Evolutionary conservation across 73 alveolate species (phyloP).

Genomic region (Paramecium sexaurelia): DNA sequence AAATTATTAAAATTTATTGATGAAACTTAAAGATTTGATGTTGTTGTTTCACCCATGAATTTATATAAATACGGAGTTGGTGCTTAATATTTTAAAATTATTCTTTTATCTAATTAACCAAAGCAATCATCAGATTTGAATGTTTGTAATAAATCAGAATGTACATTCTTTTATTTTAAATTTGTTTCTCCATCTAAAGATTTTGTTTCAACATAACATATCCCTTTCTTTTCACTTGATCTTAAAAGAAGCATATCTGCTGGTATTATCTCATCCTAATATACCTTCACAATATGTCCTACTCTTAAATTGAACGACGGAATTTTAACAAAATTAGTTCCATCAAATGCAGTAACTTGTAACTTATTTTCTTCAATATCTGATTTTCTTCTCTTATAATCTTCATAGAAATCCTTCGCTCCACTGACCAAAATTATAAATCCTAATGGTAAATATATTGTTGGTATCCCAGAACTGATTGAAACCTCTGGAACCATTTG

Average conservation of each 20-base stretch:
- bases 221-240: constrained; percentile 84
- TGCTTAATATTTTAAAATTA: constrained; percentile 38
- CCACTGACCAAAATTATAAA: constrained; percentile 88
- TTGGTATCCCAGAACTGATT: constrained; percentile 88
- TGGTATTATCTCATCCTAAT: constrained; percentile 90
- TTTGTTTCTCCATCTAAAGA: constrained; percentile 97
- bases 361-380: constrained; percentile 90
- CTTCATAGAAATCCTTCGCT: constrained; percentile 95
- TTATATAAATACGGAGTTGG: constrained; percentile 61
- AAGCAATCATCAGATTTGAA: constrained; percentile 45
- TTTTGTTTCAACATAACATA: constrained; percentile 94
- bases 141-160: constrained; percentile 37
- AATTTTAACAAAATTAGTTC: constrained; percentile 60
- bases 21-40: background rate
- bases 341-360: constrained; percentile 69
- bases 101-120: constrained; percentile 23
- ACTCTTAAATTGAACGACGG: constrained; percentile 78
- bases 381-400: constrained; percentile 88
- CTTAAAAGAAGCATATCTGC: constrained; percentile 90
- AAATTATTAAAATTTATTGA: constrained; percentile 78
- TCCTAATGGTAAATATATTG: constrained; percentile 85
- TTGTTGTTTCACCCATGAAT: constrained; percentile 58
- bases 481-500: constrained; percentile 85
- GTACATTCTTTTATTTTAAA: constrained; percentile 80
- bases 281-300: constrained; percentile 84